Conservation (phyloP, 2,329 filamentous ascomycete genomes). For the Alternaria sp. region DNA sequence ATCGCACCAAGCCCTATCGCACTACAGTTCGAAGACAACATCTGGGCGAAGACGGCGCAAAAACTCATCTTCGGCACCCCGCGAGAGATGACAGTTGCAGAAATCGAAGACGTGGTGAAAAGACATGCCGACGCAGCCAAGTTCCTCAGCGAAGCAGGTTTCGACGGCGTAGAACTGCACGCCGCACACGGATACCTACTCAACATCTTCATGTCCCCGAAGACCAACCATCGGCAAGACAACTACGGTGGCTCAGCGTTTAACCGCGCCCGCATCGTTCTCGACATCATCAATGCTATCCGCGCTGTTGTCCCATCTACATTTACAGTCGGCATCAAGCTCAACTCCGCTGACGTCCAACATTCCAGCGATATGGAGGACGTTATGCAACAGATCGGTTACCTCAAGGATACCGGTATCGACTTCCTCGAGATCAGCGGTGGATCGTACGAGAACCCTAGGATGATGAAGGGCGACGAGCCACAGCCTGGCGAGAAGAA, state of each 20-base stretch:
- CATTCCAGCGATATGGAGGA: conserved; percentile 53
- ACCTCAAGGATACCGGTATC: conserved; percentile 58
- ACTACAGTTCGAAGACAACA: conserved; percentile 29
- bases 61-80: conserved; percentile 52
- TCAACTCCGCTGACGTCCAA: conserved; percentile 59
- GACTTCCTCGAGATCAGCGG: conserved; percentile 75
- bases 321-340: conserved; percentile 58
- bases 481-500: background rate
- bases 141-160: conserved; percentile 58
- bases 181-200: conserved; percentile 60
- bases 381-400: conserved; percentile 64
- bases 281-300: conserved; percentile 54
- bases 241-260: conserved; percentile 56
- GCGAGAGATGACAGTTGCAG: conserved; percentile 57
- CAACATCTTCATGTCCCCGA: background rate
- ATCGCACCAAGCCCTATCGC: conserved; percentile 54
- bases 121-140: conserved; percentile 65
- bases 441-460: conserved; percentile 50
- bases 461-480: conserved; percentile 4
- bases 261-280: conserved; percentile 55
- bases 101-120: conserved; percentile 62
- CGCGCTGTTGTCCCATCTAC: conserved; percentile 50
- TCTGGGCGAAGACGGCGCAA: conserved; percentile 55
- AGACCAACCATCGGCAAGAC: conserved; percentile 54
- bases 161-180: conserved; percentile 62